A percentile compares a stretch with the other conserved stretches of the same genome.
phyloP scores from a whole-genome alignment of 805 yeast species.

The Wickerhamomyces rabaulensis region DNA sequence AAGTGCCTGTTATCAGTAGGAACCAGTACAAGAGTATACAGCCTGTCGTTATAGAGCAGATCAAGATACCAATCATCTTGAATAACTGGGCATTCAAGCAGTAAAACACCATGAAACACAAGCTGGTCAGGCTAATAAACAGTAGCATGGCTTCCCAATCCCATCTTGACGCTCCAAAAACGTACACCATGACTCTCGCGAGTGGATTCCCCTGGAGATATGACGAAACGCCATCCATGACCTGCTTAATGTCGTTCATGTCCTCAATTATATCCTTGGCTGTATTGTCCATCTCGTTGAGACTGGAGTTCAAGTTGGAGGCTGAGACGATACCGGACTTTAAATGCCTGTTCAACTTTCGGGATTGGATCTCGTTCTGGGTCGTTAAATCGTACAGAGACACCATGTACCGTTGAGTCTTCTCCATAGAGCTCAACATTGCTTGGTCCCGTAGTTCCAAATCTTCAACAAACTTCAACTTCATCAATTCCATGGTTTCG shows the following conservation, averaged over 20 bases:
- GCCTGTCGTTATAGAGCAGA: background rate
- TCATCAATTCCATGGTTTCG: constrained; percentile 6
- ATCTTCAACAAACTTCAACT: constrained; percentile 10
- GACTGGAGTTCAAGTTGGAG: background rate
- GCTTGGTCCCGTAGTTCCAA: constrained; percentile 8
- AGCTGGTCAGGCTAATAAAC: background rate
- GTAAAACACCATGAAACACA: background rate
- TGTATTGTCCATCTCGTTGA: background rate
- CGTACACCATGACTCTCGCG: background rate
- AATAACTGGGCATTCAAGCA: background rate
- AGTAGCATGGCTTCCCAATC: background rate
- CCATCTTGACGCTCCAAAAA: background rate
- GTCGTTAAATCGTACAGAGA: background rate
- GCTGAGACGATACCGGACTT: background rate
- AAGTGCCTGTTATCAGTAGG: background rate
- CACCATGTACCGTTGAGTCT: background rate
- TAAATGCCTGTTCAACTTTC: background rate
- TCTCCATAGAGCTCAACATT: background rate
- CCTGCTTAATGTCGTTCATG: background rate
- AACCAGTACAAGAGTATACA: background rate
- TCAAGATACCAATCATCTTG: background rate
- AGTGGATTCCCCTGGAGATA: background rate
- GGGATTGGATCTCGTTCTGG: background rate
- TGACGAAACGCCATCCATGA: background rate
- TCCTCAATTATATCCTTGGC: background rate